These are phyloP conservation scores for Sechiopsis laciniata DNA, from an alignment of 306 rosid genomes.

Conservation along the genomic window DNA sequence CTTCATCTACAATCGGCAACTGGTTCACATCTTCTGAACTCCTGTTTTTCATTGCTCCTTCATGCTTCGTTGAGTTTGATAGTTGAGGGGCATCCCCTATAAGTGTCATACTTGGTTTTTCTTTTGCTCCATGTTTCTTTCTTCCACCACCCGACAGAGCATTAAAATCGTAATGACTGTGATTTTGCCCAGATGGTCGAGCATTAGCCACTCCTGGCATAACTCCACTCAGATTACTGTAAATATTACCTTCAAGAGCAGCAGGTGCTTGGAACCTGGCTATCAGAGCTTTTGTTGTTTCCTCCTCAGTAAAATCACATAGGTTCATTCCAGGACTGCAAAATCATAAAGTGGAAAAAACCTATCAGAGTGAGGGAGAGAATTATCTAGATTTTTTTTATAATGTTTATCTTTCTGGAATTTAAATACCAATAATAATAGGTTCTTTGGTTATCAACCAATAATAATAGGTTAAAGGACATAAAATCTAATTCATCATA, in stretches of 20 bases:
- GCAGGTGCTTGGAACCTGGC: conserved; percentile 58
- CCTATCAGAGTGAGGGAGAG: conserved; percentile 11
- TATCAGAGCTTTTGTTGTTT: conserved; percentile 63
- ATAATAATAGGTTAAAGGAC: too few species aligned
- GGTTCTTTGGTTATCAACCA: too few species aligned
- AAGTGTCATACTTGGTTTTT: conserved; percentile 33
- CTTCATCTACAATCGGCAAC: conserved; percentile 52
- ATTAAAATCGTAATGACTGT: conserved; percentile 39
- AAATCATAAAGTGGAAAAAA: conserved; percentile 24
- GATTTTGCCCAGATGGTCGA: conserved; percentile 48
- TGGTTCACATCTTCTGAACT: conserved; percentile 78
- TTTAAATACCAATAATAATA: too few species aligned
- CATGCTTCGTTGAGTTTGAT: conserved; percentile 56
- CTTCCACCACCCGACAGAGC: conserved; percentile 42
- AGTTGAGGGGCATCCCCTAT: conserved; percentile 51
- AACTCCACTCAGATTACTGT: conserved; percentile 37
- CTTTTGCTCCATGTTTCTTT: conserved; percentile 49
- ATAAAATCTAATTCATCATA: too few species aligned
- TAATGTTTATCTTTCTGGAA: too few species aligned
- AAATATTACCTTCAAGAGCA: conserved; percentile 47
- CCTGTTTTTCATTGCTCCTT: conserved; percentile 56
- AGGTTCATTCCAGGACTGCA: conserved; percentile 90
- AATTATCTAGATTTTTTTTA: too few species aligned
- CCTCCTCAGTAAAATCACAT: conserved; percentile 71
- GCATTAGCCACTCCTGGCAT: conserved; percentile 40